These are phyloP conservation scores for Leccinum disarticulatum DNA, from an alignment of 768 basidiomycete genomes.

Conservation along the genomic window DNA sequence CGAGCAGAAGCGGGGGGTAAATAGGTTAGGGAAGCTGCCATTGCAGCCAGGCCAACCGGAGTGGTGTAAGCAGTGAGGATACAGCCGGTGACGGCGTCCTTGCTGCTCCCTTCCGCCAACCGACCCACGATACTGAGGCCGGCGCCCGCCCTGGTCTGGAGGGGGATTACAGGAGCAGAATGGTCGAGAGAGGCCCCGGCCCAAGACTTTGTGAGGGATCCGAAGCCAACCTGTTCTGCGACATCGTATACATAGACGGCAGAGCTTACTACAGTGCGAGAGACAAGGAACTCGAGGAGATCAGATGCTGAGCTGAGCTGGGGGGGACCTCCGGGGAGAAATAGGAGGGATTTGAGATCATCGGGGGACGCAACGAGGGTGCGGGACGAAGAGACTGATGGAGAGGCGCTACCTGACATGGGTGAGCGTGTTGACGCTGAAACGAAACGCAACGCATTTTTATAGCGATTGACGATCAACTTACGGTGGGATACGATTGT, in stretches of 20 bases:
- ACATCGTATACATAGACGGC: conserved; percentile 80
- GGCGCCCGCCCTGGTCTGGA: conserved; percentile 85
- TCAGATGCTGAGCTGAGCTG: conserved; percentile 49
- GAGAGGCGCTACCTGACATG: conserved; percentile 10
- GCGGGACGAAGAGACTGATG: conserved; percentile 21
- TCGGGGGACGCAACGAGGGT: conserved; percentile 38
- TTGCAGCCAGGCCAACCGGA: conserved; percentile 76
- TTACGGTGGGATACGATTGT: conserved; percentile 31
- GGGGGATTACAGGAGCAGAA: conserved; percentile 56
- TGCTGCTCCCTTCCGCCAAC: conserved; percentile 76
- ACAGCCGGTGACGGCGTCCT: conserved; percentile 56
- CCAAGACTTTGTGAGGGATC: conserved; percentile 69
- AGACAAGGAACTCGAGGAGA: conserved; percentile 67
- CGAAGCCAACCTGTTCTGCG: conserved; percentile 83
- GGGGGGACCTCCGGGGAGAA: not conserved
- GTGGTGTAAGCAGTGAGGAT: conserved; percentile 81
- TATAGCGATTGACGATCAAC: not conserved
- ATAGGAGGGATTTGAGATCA: conserved; percentile 25
- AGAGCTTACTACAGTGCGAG: conserved; percentile 54
- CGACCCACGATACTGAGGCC: conserved; percentile 78
- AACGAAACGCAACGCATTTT: not conserved
- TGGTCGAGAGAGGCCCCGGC: conserved; percentile 39
- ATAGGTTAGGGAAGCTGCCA: conserved; percentile 76
- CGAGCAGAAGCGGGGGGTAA: conserved; percentile 61
- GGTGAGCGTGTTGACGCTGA: not conserved